Percentiles rank a stretch among this genome's conserved stretches.
These are phyloP conservation scores for Diddensiella transvaalensis DNA, from an alignment of 805 yeast genomes.

Conservation along the genomic window DNA sequence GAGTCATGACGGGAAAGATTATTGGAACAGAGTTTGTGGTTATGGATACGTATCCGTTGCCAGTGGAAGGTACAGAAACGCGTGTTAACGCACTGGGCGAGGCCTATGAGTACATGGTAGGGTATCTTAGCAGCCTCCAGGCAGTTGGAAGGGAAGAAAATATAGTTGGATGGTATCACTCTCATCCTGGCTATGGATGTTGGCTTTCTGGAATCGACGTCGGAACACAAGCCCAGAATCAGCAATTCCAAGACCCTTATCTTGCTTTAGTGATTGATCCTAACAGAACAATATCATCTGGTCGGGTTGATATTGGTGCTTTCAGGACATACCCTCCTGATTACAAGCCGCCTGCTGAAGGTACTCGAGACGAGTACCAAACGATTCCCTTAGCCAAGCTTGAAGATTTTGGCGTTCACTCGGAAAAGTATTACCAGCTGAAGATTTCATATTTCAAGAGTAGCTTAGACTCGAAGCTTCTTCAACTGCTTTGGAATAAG, in stretches of 20 bases:
- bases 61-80: slow-evolving; percentile 95
- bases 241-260: slow-evolving; percentile 86
- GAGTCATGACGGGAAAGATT: slow-evolving; percentile 82
- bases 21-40: slow-evolving; percentile 48
- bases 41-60: slow-evolving; percentile 78
- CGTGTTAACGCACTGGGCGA: slow-evolving; percentile 92
- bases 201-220: slow-evolving; percentile 95
- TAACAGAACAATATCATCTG: slow-evolving; percentile 55
- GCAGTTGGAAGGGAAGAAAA: slow-evolving; percentile 53
- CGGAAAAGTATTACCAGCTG: slow-evolving; percentile 64
- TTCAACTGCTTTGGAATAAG: slow-evolving; percentile 43
- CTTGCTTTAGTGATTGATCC: slow-evolving; percentile 89
- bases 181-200: slow-evolving; percentile 97
- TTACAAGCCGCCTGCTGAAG: slow-evolving; percentile 19
- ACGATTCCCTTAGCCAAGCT: slow-evolving; percentile 48
- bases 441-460: slow-evolving; percentile 58
- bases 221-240: slow-evolving; percentile 80
- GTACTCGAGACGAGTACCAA: slow-evolving; percentile 12
- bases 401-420: slow-evolving; percentile 68
- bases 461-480: slow-evolving; percentile 45
- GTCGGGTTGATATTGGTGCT: slow-evolving; percentile 80
- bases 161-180: slow-evolving; percentile 95
- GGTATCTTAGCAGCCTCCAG: slow-evolving; percentile 59
- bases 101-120: slow-evolving; percentile 93
- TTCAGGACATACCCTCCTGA: slow-evolving; percentile 65